Evolutionary conservation across 2,329 filamentous ascomycete genomes (phyloP).

Genomic region (Diplodia mutila): DNA sequence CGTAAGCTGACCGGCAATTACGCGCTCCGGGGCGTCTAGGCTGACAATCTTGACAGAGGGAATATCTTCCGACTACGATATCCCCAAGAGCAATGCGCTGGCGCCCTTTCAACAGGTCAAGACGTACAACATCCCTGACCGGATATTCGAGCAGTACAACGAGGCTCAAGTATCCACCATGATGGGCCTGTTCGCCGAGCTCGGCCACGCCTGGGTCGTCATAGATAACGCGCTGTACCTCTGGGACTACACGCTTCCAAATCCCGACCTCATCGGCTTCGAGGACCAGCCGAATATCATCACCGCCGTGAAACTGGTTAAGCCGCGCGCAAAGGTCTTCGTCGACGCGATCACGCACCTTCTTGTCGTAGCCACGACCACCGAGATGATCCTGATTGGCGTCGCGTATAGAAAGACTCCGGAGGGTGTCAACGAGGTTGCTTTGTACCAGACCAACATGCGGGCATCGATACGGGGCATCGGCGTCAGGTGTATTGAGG

Average conservation of each 20-base stretch:
- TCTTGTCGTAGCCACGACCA: conserved; percentile 83
- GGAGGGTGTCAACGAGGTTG: conserved; percentile 72
- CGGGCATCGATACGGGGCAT: conserved; percentile 74
- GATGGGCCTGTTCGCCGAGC: conserved; percentile 93
- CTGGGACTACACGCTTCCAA: conserved; percentile 96
- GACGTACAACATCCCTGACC: conserved; percentile 87
- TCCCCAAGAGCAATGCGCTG: conserved; percentile 71
- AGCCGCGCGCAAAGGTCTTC: conserved; percentile 86
- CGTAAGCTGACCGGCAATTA: conserved; percentile 61
- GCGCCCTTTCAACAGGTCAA: conserved; percentile 86
- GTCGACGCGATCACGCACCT: conserved; percentile 83
- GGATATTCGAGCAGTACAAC: conserved; percentile 92
- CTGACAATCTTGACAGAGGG: conserved; percentile 63
- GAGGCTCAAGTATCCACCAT: conserved; percentile 82
- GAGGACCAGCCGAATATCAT: conserved; percentile 89
- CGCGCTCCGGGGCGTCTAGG: neutral
- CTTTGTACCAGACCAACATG: conserved; percentile 89
- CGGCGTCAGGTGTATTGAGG: conserved; percentile 76
- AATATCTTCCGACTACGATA: conserved; percentile 88
- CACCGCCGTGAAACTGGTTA: conserved; percentile 84
- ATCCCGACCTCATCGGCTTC: conserved; percentile 87
- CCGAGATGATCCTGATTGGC: conserved; percentile 85
- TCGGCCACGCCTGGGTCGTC: conserved; percentile 93
- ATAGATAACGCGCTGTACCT: conserved; percentile 96
- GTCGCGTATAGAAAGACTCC: conserved; percentile 68